Percentiles rank a stretch among this genome's conserved stretches.
phyloP scores from a whole-genome alignment of 768 basidiomycete genomes.

The Candolleomyces aberdarensis region DNA sequence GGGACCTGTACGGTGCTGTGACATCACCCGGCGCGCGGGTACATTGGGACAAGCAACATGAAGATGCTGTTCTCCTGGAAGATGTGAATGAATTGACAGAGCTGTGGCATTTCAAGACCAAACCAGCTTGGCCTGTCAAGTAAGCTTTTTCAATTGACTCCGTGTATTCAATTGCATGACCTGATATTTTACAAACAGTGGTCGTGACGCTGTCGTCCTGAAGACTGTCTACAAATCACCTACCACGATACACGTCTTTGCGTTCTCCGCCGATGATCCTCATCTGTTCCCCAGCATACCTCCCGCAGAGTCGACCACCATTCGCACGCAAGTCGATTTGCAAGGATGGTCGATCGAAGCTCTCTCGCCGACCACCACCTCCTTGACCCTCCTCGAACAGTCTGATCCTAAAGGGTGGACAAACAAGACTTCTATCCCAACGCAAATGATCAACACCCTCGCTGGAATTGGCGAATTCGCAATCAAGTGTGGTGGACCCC shows the following conservation, averaged over 20 bases:
- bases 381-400: constrained; percentile 91
- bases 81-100: constrained; percentile 90
- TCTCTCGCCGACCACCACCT: constrained; percentile 90
- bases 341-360: constrained; percentile 98
- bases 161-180: constrained; percentile 9
- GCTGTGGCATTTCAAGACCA: constrained; percentile 90
- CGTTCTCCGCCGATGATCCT: constrained; percentile 89
- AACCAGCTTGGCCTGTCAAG: constrained; percentile 93
- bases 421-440: constrained; percentile 89
- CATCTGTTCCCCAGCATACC: constrained; percentile 79
- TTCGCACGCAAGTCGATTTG: constrained; percentile 95
- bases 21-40: constrained; percentile 79
- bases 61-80: constrained; percentile 82
- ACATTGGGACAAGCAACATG: constrained; percentile 89
- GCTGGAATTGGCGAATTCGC: constrained; percentile 95
- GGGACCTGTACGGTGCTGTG: constrained; percentile 90
- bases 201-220: constrained; percentile 85
- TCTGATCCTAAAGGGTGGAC: constrained; percentile 98
- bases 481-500: constrained; percentile 94
- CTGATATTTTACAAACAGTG: constrained; percentile 41
- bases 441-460: constrained; percentile 86
- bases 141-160: constrained; percentile 39
- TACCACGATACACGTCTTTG: constrained; percentile 90
- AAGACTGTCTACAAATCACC: constrained; percentile 98
- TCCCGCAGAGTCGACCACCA: constrained; percentile 67